Conservation (phyloP, 2,329 filamentous ascomycete species). For the Canariomyces notabilis region DNA sequence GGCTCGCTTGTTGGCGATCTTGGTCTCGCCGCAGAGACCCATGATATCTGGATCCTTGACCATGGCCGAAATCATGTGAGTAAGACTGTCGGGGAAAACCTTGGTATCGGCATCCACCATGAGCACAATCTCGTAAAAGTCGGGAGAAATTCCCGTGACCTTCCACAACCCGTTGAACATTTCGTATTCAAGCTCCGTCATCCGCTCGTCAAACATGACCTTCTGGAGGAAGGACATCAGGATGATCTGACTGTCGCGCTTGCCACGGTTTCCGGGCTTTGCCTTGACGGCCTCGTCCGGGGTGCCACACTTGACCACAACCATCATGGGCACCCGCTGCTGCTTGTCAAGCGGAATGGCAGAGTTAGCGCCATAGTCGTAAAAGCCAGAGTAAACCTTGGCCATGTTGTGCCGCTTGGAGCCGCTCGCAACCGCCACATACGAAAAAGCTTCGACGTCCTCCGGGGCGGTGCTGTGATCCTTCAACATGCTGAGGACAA, state of each 20-base stretch:
- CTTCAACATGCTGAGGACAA: constrained; percentile 88
- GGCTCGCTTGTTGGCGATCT: constrained; percentile 96
- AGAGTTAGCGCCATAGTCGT: constrained; percentile 85
- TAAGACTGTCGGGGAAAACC: constrained; percentile 95
- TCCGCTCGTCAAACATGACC: constrained; percentile 99
- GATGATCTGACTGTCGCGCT: constrained; percentile 98
- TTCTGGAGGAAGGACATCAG: constrained; percentile 99
- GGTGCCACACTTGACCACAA: constrained; percentile 92
- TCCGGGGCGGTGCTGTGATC: constrained; percentile 75
- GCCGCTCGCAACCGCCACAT: constrained; percentile 91
- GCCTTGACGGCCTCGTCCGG: constrained; percentile 73
- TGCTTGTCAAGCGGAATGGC: constrained; percentile 79
- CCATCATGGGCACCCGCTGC: constrained; percentile 96
- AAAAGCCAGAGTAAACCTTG: constrained; percentile 96
- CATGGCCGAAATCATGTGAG: constrained; percentile 99
- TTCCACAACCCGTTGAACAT: constrained; percentile 99
- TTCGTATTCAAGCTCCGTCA: constrained; percentile 98
- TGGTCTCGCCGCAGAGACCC: constrained; percentile 97
- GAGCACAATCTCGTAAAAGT: constrained; percentile 96
- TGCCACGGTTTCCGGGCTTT: constrained; percentile 95
- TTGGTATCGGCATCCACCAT: constrained; percentile 99
- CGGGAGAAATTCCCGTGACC: constrained; percentile 94
- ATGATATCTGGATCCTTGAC: constrained; percentile 99
- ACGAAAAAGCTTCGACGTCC: constrained; percentile 86
- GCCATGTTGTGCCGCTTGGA: constrained; percentile 99